Evolutionary conservation across 805 yeast genomes (phyloP), one percentile per base, ranked within the genome.

Genomic region (Ogataea kodamae): DNA sequence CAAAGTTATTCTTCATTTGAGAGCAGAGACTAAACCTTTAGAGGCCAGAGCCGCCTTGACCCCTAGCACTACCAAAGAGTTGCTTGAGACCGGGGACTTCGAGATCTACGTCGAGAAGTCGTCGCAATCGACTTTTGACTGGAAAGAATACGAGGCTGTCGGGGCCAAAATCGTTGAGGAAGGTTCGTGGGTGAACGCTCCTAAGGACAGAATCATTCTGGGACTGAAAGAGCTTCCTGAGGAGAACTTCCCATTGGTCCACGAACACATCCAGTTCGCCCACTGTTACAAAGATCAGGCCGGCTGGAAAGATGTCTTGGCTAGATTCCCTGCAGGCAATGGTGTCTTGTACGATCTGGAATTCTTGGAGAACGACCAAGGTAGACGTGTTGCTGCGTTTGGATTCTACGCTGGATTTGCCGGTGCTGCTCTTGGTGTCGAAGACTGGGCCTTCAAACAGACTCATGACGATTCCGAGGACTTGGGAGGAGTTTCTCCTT

Each of bases 341-440:
- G 97, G 98, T 50, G 72, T 76, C 9, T 73, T 92, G 48, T 92
- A 92, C 59, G 99, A 92, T 60, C 70, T 92, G 48, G 99, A 92
- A 67, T 92, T 92, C 57, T 70, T 92, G 59, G 94, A 85, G 61
- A 87, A 92, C 59, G 96, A 83, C 50, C 79, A 76, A 55, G 97
- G 97, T 21, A 84, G 98, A 71, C 84, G 99, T 66, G 99, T 92
- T 18, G 99, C 99, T 27, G 98, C 98, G 6, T 92, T 92, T 59
- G 99, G 99, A n/a, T 92, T 76, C 70, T 90, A 90, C 61, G 98
- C 99, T 27, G 99, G 99, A n/a, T 92, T 92, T 60, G 98, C 97
- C 5, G 99, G 99, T 54, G 98, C 99, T 21, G 99, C 98, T 20
- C 65, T 92, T 36, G 98, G 98, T 53, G 70, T 90, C 32, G 76